Evolutionary conservation across 2,329 filamentous ascomycete species (phyloP), one percentile per base, ranked within the genome.

Genomic region (Ceratocystis lukuohia): DNA sequence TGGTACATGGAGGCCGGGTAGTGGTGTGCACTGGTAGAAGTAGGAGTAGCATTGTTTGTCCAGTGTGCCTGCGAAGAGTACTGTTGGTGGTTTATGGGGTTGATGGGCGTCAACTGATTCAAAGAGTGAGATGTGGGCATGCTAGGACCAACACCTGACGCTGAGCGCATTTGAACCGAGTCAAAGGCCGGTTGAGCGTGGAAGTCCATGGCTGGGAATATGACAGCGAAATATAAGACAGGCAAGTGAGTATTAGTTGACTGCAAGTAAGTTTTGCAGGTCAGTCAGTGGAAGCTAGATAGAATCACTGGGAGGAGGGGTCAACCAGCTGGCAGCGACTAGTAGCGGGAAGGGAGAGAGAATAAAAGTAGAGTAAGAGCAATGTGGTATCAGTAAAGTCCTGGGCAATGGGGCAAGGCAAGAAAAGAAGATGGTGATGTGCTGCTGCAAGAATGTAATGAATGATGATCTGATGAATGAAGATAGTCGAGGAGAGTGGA

Each of bases 1-100:
- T 53, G 48, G 57, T 67, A 67, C 53, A 67, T 45, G 28, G 53
- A 61, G 30, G 56, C 33, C 8, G 62, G 45, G 44, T 65, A 67
- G 28, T 65, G 63, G 17, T 46, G 41, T 6, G 46, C 22, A 15
- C 46, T 22, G 61, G 61, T 12, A 30, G 53, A 57, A 22, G 61
- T 44, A 46, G 10, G 22, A 20, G 56, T 20, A 7, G 61, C 22
- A 33, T 50, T 63, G 61, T 45, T 62, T 6, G 65, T 6, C 37
- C 48, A 65, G 20, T 65, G 63, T n/a, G 46, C 8, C 15, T 65
- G 63, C 8, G 48, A 65, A 15, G 63, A 50, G 61, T 61, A 62
- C 3, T 66, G 61, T 10, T 61, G 53, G 8, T 57, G 53, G 17
- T 57, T 56, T n/a, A 45, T 48, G n/a, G 64, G 44, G 44, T 41